These are phyloP conservation scores for Larix kaempferi DNA, from an alignment of 75 land plant species.

Conservation along the genomic window DNA sequence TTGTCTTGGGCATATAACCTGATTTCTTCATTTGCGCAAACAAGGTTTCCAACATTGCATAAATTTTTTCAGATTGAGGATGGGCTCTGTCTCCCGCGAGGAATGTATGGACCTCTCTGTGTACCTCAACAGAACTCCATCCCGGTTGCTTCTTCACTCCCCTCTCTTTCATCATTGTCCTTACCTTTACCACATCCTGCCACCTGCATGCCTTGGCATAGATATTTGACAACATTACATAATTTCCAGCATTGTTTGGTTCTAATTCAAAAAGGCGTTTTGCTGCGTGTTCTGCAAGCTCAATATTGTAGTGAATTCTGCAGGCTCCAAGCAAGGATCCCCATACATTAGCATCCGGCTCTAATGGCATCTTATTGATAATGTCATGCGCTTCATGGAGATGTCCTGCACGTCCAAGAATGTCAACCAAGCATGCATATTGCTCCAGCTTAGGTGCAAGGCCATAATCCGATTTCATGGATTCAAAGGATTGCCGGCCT, in stretches of 20 bases:
- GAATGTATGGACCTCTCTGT: slow-evolving; percentile 10
- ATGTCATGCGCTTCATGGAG: no score
- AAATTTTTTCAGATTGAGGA: neutral
- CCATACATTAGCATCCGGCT: no score
- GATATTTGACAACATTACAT: slow-evolving; percentile 19
- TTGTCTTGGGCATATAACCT: neutral
- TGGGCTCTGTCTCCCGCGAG: neutral
- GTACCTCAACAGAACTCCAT: slow-evolving; percentile 9
- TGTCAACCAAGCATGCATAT: no score
- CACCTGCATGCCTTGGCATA: slow-evolving; percentile 11
- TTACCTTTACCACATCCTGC: neutral
- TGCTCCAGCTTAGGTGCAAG: no score
- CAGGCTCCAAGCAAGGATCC: no score
- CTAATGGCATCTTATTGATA: no score
- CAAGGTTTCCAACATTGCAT: slow-evolving; percentile 1
- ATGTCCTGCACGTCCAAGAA: no score
- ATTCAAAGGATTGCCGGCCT: no score
- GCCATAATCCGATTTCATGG: no score
- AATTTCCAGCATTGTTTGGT: slow-evolving; percentile 10
- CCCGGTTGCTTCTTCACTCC: slow-evolving; percentile 4
- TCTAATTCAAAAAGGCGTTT: no score
- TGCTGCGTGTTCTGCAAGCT: no score
- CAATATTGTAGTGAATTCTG: no score
- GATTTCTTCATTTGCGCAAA: neutral
- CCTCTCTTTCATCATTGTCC: neutral